Evolutionary conservation across 768 basidiomycete species (phyloP), one percentile per base, ranked within the genome.

Genomic region (Collybia sp.): DNA sequence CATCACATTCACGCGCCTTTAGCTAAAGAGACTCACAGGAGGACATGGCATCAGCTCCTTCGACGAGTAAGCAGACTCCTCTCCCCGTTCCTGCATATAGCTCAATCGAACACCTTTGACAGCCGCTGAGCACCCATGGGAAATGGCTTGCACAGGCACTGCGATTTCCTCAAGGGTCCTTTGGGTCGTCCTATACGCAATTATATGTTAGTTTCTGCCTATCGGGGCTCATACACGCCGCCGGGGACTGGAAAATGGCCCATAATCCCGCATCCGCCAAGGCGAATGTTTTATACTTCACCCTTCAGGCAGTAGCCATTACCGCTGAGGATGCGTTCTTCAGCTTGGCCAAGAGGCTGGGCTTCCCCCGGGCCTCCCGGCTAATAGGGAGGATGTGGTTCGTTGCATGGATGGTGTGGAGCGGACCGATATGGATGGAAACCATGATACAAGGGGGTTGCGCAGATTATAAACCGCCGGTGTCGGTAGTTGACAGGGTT

Each of bases 11-110:
- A 12, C 33, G 30, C 13, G 2, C 30, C 12, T 42, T 31, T 41
- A 42, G 48, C 39, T 37, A 16, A 16, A 33, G 5, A 10, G 44
- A 9, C 43, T 20, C 16, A 13, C 36, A 65, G 68, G 13, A 58
- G 58, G 25, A 53, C 58, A 0, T 72, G 70, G 69, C 71, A 73
- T 47, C 70, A 72, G 44, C 46, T 58, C 30, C 36, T 69, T 30
- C 62, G 63, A 39, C 57, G 59, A 41, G 70, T 72, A 46, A 46
- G 67, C 10, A n/a, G 6, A n/a, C n/a, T 3, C 4, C n/a, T 37
- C n/a, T 18, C 13, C 10, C 17, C 3, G 3, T 3, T 3, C 17
- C 10, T 37, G 17, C 3, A 37, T 37, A 3, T n/a, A 6, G 10
- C 13, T 18, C 10, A 18, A 37, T 18, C 13, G 13, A 10, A 10